Base-by-base conservation (phyloP, 2,329 filamentous ascomycete genomes). In the Colletotrichum lindemuthianum region DNA sequence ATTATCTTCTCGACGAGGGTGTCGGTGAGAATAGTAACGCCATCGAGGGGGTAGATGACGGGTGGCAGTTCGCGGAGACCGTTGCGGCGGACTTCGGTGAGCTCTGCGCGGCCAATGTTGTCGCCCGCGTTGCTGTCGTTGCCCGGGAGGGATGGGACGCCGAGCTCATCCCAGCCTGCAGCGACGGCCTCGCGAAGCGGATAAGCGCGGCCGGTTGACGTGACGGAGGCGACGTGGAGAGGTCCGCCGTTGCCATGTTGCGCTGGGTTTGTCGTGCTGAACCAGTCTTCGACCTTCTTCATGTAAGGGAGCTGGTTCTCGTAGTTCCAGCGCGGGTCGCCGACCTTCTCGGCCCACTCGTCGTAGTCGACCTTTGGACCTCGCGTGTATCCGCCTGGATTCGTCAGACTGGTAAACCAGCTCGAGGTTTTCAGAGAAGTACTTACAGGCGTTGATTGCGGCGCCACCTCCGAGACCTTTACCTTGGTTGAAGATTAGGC, bases 291-390 rank as follows among this genome's bases (percentile, higher is more conserved):
- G 33, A 40, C 39, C 34, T 55, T 57, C 52, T 60, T 60, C 57
- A 65, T 60, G 50, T 49, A 65, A 24, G 58, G 58, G 2, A 65
- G 58, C 40, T 60, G 75, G n/a, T 76, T 76, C 4, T 81, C 71
- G 63, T 81, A 83, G 61, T 76, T 78, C 76, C 83, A 87, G 2
- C 74, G 71, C 1, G 76, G 45, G 32, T 65, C 57, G 34, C 58
- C 58, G 8, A 61, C 58, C 5, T 55, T 11, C 13, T 69, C 39
- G 11, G 71, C 58, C 83, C 82, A 85, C 50, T 77, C 73, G 16
- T 84, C 76, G 66, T 80, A 85, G 66, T 84, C 82, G 7, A 71
- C 69, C 5, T 73, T 71, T 24, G 77, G 74, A 2, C 81, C 82
- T 32, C 82, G 79, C 16, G 78, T 78, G 73, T 81, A 82, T 4